Percentiles rank a stretch among this genome's conserved stretches.
phyloP scores from a whole-genome alignment of 2,329 filamentous ascomycete genomes.

The Cadophora malorum region DNA sequence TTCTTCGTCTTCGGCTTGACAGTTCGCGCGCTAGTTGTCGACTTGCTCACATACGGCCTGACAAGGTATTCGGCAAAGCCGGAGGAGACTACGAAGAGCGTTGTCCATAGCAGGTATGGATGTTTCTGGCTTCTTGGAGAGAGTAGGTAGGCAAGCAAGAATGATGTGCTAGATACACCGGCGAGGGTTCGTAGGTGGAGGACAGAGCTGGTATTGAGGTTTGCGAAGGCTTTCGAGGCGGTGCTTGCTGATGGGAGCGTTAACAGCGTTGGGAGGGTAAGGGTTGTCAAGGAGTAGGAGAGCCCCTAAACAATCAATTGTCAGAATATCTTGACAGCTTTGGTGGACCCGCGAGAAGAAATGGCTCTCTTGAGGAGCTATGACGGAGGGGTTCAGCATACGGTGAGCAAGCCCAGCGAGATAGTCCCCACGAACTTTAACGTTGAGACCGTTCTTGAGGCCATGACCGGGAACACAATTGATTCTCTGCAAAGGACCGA shows the following conservation, averaged over 20 bases:
- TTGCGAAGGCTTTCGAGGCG: slow-evolving; percentile 73
- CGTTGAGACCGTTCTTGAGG: slow-evolving; percentile 72
- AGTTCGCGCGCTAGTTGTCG: slow-evolving; percentile 15
- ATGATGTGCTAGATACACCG: slow-evolving; percentile 70
- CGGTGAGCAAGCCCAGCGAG: slow-evolving; percentile 85
- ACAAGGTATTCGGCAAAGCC: slow-evolving; percentile 49
- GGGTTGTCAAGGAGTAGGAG: slow-evolving; percentile 80
- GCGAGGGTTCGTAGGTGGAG: slow-evolving; percentile 72
- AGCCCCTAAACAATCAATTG: slow-evolving; percentile 67
- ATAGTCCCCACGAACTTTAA: slow-evolving; percentile 94
- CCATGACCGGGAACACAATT: slow-evolving; percentile 53
- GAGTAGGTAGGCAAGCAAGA: slow-evolving; percentile 78
- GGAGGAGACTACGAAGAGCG: slow-evolving; percentile 66
- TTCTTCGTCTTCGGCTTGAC: slow-evolving; percentile 45
- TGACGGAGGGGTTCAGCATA: slow-evolving; percentile 51
- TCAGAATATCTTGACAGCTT: not conserved
- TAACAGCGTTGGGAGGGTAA: slow-evolving; percentile 82
- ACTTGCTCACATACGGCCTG: slow-evolving; percentile 26
- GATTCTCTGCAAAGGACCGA: not conserved
- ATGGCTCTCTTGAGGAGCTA: slow-evolving; percentile 7
- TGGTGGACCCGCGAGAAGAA: not conserved
- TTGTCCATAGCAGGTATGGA: slow-evolving; percentile 89
- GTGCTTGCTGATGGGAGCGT: slow-evolving; percentile 77
- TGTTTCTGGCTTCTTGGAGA: slow-evolving; percentile 79
- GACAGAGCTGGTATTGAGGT: slow-evolving; percentile 67